Base-by-base conservation (phyloP, 2,329 filamentous ascomycete genomes). In the Sclerotinia spermophila region DNA sequence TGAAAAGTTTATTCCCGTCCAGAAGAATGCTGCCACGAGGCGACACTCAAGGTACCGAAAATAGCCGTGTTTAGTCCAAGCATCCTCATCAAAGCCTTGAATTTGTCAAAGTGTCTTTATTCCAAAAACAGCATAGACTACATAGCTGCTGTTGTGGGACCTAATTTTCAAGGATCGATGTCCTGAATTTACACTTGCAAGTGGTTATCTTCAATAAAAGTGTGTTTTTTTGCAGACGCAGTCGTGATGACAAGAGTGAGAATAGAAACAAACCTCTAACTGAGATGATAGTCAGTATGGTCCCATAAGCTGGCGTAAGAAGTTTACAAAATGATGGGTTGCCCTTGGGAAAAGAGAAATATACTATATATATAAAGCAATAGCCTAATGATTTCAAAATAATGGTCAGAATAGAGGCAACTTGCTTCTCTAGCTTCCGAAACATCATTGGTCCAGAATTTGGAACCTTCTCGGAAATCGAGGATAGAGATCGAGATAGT, bases 141-240 rank as follows among this genome's bases (percentile, higher is more conserved):
- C 73, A 73, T 51, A 56, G 38, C 5, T 75, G 73, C 38, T 65
- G 72, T 27, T 81, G 79, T 56, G 78, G 76, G 8, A 42, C 38
- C 10, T 67, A 27, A 1, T 81, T 79, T 56, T 74, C 78, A 0
- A 74, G 79, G 24, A 27, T 66, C 0, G 79, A 80, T 68, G 76
- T 77, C 1, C 71, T 79, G 6, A 21, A 73, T 27, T 76, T 78
- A 15, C 79, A 81, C 27, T 69, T 75, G 15, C 13, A 69, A 74
- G 2, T 73, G 55, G 66, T 17, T 45, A 42, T 5, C 59, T 73
- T 61, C 70, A 72, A 13, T 79, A 76, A 53, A 77, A 78, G 7
- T 82, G 81, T 55, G 68, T 56, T 0, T 76, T 27, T 77, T 53
- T 82, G 81, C 73, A 80, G 75, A 61, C 76, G 71, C 24, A 75